Base-by-base conservation (phyloP, 2,329 filamentous ascomycete species). In the Monilinia laxa region DNA sequence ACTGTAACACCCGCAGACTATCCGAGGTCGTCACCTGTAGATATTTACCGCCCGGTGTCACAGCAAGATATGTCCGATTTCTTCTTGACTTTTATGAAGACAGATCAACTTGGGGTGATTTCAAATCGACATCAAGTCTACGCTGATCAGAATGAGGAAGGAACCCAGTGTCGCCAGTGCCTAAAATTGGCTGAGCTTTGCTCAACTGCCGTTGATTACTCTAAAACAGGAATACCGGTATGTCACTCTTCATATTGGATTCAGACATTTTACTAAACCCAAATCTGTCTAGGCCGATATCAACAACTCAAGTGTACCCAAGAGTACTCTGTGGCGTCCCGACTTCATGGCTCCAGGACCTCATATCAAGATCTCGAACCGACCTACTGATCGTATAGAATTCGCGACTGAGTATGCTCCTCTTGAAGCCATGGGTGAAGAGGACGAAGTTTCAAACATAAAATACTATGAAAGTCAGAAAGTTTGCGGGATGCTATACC, bases 11-110 rank as follows among this genome's bases (percentile, higher is more conserved):
- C 92, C 0, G 91, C 92, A 0, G 86, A 92, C 69, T 96, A 96
- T 71, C 83, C 86, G 3, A 82, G 85, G 1, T 80, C 85, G 0
- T 20, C 71, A 0, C 85, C 90, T 0, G 68, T 81, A 0, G 81
- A 88, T 58, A 83, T 96, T n/a, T 81, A 83, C 10, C 81, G 89
- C 0, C 69, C 78, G 0, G 90, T 96, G 0, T 77, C 77, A 1
- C 76, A 77, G 2, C 76, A 84, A 0, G 91, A 96, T 71, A 95
- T 96, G 79, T 87, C 87, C 0, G 81, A 90, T 14, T 95, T 94
- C 77, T 95, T 96, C 70, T 82, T 96, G n/a, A 81, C 87, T 20
- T 92, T 92, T 68, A 91, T 92, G 87, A 81, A 83, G 68, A 85
- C 84, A 0, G 87, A 91, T 71, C 81, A 87, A 23, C 77, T 91